Conservation (phyloP, 2,329 filamentous ascomycete species). For the Aureobasidium sp. region DNA sequence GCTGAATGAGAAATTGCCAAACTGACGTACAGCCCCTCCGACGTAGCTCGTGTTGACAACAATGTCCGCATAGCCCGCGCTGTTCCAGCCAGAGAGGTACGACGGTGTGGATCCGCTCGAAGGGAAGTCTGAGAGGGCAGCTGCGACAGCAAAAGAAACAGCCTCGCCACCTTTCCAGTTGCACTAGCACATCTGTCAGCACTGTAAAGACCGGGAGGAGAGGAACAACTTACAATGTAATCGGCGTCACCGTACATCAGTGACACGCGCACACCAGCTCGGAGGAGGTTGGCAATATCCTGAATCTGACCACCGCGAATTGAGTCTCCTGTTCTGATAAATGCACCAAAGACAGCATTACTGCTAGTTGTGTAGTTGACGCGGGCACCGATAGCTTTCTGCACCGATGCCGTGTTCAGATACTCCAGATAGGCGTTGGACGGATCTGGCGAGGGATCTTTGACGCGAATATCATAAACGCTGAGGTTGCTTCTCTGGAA, state of each 20-base stretch:
- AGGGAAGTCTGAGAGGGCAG: conserved; percentile 21
- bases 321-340: conserved; percentile 37
- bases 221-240: conserved; percentile 30
- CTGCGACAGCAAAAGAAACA: conserved; percentile 53
- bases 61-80: conserved; percentile 64
- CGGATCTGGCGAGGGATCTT: conserved; percentile 28
- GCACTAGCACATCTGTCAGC: conserved; percentile 23
- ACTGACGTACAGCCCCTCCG: conserved; percentile 61
- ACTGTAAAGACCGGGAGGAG: neutral
- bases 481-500: conserved; percentile 23
- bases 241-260: conserved; percentile 60
- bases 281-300: conserved; percentile 35
- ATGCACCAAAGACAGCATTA: conserved; percentile 32
- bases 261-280: conserved; percentile 47
- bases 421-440: conserved; percentile 41
- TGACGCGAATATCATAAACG: conserved; percentile 39
- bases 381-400: conserved; percentile 41
- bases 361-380: conserved; percentile 42
- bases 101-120: conserved; percentile 26
- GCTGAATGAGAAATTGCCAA: conserved; percentile 53
- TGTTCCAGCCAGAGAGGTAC: conserved; percentile 49
- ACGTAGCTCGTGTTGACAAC: conserved; percentile 55
- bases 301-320: conserved; percentile 32
- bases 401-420: conserved; percentile 39
- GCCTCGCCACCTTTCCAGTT: conserved; percentile 68